Evolutionary conservation across 306 rosid genomes (phyloP).

Genomic region (Castanea crenata): DNA sequence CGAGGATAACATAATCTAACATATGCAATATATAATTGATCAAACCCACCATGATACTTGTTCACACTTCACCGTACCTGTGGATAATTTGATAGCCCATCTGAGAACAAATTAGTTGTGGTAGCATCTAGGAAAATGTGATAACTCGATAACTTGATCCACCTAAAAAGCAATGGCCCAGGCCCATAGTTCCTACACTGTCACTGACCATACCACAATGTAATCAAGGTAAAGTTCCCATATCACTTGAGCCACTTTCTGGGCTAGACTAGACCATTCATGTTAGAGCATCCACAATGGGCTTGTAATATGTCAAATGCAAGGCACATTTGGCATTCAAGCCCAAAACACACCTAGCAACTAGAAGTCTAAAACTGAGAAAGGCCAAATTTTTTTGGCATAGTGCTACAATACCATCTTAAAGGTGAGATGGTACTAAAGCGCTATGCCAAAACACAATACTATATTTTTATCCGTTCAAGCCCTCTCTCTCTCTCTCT

Average conservation of each 20-base stretch:
- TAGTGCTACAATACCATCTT: no score
- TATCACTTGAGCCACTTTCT: conserved; percentile 82
- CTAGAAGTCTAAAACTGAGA: no score
- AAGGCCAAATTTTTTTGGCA: no score
- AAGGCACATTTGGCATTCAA: no score
- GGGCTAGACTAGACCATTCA: conserved; percentile 72
- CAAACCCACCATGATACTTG: conserved; percentile 53
- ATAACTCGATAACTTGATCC: conserved; percentile 70
- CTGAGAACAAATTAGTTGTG: conserved; percentile 48
- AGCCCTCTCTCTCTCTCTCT: no score
- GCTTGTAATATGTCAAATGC: no score
- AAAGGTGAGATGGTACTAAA: no score
- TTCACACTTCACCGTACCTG: conserved; percentile 46
- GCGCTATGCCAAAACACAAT: no score
- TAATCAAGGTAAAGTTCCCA: conserved; percentile 66
- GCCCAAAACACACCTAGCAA: no score
- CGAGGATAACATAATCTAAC: no score
- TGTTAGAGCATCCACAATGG: not conserved
- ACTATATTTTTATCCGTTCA: no score
- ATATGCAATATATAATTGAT: conserved; percentile 16
- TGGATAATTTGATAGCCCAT: conserved; percentile 38
- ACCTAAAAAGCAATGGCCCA: conserved; percentile 32
- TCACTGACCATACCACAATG: conserved; percentile 84
- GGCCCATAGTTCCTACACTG: conserved; percentile 49
- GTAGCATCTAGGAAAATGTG: conserved; percentile 49